A percentile compares a stretch with the other conserved stretches of the same genome.
Evolutionary conservation across 2,329 filamentous ascomycete species (phyloP).

Genomic region (Tothia fuscella): DNA sequence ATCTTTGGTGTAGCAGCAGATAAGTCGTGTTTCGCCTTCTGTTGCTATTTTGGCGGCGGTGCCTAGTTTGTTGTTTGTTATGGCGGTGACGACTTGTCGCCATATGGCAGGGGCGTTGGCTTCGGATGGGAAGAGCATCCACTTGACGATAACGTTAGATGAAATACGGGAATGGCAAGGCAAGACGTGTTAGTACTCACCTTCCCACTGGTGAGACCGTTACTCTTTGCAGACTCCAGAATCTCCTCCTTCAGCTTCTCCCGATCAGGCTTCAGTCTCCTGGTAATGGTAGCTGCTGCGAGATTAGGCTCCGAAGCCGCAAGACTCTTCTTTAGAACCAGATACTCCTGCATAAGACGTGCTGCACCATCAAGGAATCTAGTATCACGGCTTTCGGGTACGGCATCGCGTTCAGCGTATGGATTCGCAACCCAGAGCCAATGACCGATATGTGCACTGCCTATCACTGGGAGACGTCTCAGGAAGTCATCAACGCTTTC

Average conservation of each 20-base stretch:
- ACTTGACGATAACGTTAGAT: constrained; percentile 41
- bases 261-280: constrained; percentile 30
- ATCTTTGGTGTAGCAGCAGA: constrained; percentile 70
- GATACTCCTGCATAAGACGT: constrained; percentile 41
- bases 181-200: constrained; percentile 24
- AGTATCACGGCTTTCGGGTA: constrained; percentile 25
- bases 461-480: constrained; percentile 53
- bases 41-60: constrained; percentile 62
- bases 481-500: constrained; percentile 58
- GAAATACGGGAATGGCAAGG: constrained; percentile 8
- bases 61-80: constrained; percentile 57
- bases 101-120: constrained; percentile 50
- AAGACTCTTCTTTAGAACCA: constrained; percentile 35
- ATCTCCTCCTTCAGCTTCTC: constrained; percentile 42
- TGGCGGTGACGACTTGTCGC: constrained; percentile 54
- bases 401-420: constrained; percentile 30
- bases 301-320: constrained; percentile 39
- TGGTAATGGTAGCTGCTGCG: constrained; percentile 27
- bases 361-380: constrained; percentile 42
- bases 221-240: constrained; percentile 46
- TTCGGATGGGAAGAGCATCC: constrained; percentile 58
- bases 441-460: constrained; percentile 39
- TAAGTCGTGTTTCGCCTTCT: constrained; percentile 39
- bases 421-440: constrained; percentile 71
- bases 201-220: constrained; percentile 54